Base-by-base conservation (phyloP, 257 asterid genomes). In the Primulina huaijiensis region DNA sequence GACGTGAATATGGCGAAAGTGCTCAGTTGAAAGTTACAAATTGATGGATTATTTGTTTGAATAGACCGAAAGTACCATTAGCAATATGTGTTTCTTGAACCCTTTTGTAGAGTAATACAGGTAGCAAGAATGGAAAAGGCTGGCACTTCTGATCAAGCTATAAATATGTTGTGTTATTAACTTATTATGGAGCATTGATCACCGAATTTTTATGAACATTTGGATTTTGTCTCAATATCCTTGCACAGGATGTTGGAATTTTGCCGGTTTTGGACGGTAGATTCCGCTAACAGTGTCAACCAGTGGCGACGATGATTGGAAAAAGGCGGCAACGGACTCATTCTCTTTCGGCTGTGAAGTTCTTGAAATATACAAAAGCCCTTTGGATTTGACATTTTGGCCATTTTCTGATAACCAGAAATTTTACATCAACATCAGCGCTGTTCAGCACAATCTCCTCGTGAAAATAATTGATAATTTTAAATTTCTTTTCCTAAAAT, bases 401-500 rank as follows among this genome's bases (percentile, higher is more conserved):
- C 72, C 34, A 71, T 72, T 69, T 46, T 6, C 21, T 37, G 20
- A 46, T 55, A 69, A n/a, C 77, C 17, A 2, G 55, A 68, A 65
- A 71, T 75, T 77, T 72, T 27, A 66, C 72, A 66, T 82, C 80
- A 66, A 64, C 76, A 12, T 79, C 87, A 73, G 14, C 1, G n/a
- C 20, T 46, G 20, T 33, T 78, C 21, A 7, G 34, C 34, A 31
- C 34, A 31, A 31, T 31, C 6, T 31, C 34, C 34, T 31, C 34
- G 34, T 31, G 34, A 31, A 31, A 27, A 27, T 27, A 27, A 27
- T 27, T 27, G 30, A 27, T 2, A 27, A 27, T 27, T 27, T 27
- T 27, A 27, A 27, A 27, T 0, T 27, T 27, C 30, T 27, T 27
- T 27, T 27, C 1, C 3, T 27, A 3, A 3, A 2, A 27, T 27